Conservation (phyloP, 2,329 filamentous ascomycete genomes). For the Orbilia brochopaga region DNA sequence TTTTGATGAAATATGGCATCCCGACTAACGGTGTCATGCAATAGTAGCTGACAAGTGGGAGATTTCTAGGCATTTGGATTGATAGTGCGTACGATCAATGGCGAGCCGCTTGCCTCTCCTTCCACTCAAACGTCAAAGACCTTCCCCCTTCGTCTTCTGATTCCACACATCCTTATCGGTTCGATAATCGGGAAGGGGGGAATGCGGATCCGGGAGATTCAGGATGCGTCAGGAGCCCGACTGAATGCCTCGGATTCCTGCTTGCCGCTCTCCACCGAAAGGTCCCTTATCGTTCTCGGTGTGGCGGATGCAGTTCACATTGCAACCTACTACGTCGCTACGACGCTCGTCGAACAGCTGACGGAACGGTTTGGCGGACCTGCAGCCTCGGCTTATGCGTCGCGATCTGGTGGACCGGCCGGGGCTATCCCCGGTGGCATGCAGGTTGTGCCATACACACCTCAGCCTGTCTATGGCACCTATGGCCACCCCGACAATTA, state of each 20-base stretch:
- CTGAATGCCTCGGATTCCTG: constrained; percentile 96
- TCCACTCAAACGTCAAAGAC: constrained; percentile 96
- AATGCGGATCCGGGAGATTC: constrained; percentile 94
- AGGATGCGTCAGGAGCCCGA: constrained; percentile 93
- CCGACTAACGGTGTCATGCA: not conserved
- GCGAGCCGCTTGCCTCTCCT: constrained; percentile 84
- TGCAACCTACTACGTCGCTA: constrained; percentile 97
- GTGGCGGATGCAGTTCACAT: constrained; percentile 98
- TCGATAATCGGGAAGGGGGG: constrained; percentile 98
- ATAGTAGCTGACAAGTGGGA: not conserved
- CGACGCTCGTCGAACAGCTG: constrained; percentile 95
- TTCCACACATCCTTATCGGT: constrained; percentile 95
- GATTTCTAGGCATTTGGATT: constrained; percentile 81
- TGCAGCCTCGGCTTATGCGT: constrained; percentile 95
- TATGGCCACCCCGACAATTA: constrained; percentile 90
- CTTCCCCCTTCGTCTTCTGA: constrained; percentile 90
- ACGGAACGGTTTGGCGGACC: constrained; percentile 96
- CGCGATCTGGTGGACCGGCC: constrained; percentile 87
- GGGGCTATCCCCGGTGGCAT: constrained; percentile 95
- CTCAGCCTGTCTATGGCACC: constrained; percentile 88
- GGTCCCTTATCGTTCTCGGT: constrained; percentile 96
- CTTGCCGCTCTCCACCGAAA: constrained; percentile 91
- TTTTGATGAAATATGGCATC: constrained; percentile 10
- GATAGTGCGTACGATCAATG: constrained; percentile 97
- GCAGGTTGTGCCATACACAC: constrained; percentile 98